These are phyloP conservation scores for Abrus pulchellus DNA, from an alignment of 306 rosid genomes.

Conservation along the genomic window DNA sequence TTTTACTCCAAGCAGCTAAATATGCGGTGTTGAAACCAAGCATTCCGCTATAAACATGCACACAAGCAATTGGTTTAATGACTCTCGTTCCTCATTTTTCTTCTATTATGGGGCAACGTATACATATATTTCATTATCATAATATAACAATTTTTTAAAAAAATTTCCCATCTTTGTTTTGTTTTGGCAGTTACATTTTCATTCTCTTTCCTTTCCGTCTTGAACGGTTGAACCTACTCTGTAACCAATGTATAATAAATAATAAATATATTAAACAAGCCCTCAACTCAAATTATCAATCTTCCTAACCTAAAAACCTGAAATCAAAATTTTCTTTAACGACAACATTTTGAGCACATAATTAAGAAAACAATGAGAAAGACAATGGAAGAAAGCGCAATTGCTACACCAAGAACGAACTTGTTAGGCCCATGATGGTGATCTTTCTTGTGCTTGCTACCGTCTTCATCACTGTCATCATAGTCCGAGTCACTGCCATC, in stretches of 20 bases:
- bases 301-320: slow-evolving; percentile 62
- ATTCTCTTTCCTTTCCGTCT: not conserved
- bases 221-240: slow-evolving; percentile 46
- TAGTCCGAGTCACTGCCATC: slow-evolving; percentile 63
- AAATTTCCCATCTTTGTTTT: slow-evolving; percentile 7
- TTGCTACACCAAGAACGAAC: slow-evolving; percentile 94
- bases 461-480: slow-evolving; percentile 57
- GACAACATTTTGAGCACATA: slow-evolving; percentile 79
- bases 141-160: slow-evolving; percentile 36
- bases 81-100: slow-evolving; percentile 31
- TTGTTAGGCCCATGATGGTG: slow-evolving; percentile 88
- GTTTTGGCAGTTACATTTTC: slow-evolving; percentile 37
- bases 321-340: slow-evolving; percentile 55
- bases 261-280: slow-evolving; percentile 52
- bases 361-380: slow-evolving; percentile 85
- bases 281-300: slow-evolving; percentile 49
- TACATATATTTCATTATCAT: slow-evolving; percentile 32
- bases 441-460: slow-evolving; percentile 55
- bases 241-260: slow-evolving; percentile 48
- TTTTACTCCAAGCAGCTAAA: slow-evolving; percentile 47
- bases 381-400: slow-evolving; percentile 90
- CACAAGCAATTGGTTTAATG: slow-evolving; percentile 49
- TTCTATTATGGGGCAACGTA: slow-evolving; percentile 11
- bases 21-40: slow-evolving; percentile 40
- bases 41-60: slow-evolving; percentile 42